phyloP scores from a whole-genome alignment of 805 yeast genomes.

The Saturnispora bothae region DNA sequence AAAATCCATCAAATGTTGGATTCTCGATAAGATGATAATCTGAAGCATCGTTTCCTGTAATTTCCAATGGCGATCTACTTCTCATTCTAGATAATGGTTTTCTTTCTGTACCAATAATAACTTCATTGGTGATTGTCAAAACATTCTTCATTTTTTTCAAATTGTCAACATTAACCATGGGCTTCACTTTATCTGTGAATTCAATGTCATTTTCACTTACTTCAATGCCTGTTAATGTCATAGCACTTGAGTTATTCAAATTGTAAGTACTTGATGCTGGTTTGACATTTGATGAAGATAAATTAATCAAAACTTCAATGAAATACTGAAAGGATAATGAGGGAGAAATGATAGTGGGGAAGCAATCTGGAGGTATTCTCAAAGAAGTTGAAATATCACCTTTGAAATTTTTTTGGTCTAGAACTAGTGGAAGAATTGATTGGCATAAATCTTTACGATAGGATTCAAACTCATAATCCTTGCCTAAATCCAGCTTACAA shows the following conservation, averaged over 20 bases:
- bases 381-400: conserved; percentile 52
- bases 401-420: conserved; percentile 55
- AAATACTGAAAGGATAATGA: conserved; percentile 76
- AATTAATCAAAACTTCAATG: conserved; percentile 71
- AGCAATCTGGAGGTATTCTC: conserved; percentile 72
- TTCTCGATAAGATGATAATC: conserved; percentile 2
- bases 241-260: background rate
- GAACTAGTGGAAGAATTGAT: conserved; percentile 60
- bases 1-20: conserved; percentile 1
- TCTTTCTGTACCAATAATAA: conserved; percentile 71
- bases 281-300: conserved; percentile 34
- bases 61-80: conserved; percentile 7
- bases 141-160: conserved; percentile 69
- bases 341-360: conserved; percentile 69
- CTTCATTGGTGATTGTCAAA: conserved; percentile 69
- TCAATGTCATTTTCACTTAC: conserved; percentile 18
- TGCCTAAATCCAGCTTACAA: conserved; percentile 54
- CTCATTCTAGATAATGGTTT: conserved; percentile 24
- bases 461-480: conserved; percentile 53
- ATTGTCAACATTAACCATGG: conserved; percentile 69
- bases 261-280: background rate
- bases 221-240: background rate
- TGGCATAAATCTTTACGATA: conserved; percentile 81
- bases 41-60: conserved; percentile 4
- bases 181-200: conserved; percentile 13